These are phyloP conservation scores for Begonia masoniana DNA, from an alignment of 306 rosid genomes.

Conservation along the genomic window DNA sequence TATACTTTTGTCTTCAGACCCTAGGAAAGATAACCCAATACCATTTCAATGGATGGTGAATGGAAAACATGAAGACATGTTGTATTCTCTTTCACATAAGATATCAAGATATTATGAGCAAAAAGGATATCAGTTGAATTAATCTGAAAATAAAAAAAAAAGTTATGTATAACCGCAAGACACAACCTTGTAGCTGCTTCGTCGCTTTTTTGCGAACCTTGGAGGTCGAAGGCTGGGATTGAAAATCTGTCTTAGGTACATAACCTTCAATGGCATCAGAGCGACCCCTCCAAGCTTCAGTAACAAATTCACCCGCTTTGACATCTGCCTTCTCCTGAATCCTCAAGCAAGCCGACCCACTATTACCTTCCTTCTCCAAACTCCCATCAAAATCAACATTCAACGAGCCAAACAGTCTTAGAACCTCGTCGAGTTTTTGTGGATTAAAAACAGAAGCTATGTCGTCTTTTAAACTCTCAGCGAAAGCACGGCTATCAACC, in stretches of 20 bases:
- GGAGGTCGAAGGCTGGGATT: slow-evolving; percentile 16
- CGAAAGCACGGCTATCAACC: slow-evolving; percentile 51
- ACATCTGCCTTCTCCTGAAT: slow-evolving; percentile 54
- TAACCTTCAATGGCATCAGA: slow-evolving; percentile 95
- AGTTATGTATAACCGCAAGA: not conserved
- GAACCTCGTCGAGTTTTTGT: slow-evolving; percentile 32
- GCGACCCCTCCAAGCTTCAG: slow-evolving; percentile 71
- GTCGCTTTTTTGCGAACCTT: slow-evolving; percentile 31
- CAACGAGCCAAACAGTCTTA: slow-evolving; percentile 34
- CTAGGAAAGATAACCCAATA: slow-evolving; percentile 47
- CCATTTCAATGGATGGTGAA: slow-evolving; percentile 20
- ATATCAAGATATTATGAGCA: too few species aligned
- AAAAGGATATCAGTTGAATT: not conserved
- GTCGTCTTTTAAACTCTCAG: slow-evolving; percentile 46
- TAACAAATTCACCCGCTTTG: slow-evolving; percentile 28
- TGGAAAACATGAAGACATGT: not conserved
- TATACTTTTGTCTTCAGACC: slow-evolving; percentile 32
- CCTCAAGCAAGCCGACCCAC: slow-evolving; percentile 41
- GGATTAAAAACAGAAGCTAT: slow-evolving; percentile 42
- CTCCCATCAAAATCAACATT: slow-evolving; percentile 24
- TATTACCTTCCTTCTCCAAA: slow-evolving; percentile 30
- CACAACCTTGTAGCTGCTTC: not conserved
- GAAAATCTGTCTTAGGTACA: slow-evolving; percentile 42
- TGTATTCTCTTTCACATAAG: not conserved
- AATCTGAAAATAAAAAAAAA: not conserved